Conservation (phyloP, 2,329 filamentous ascomycete genomes). For the Botrytis byssoidea region DNA sequence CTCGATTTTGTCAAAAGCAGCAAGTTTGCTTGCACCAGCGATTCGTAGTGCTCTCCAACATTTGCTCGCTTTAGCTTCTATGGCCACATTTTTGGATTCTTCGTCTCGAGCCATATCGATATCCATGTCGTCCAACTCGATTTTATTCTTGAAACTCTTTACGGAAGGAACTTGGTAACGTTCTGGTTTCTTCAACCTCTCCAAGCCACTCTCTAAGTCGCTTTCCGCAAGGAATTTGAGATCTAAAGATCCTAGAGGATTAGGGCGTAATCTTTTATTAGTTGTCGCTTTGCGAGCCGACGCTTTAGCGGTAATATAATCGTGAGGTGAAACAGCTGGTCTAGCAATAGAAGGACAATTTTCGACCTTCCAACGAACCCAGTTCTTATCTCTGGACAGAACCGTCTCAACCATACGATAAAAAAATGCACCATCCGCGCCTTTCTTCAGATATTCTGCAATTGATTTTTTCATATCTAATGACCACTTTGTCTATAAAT, state of each 20-base stretch:
- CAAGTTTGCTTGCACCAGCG: constrained; percentile 70
- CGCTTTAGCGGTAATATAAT: constrained; percentile 68
- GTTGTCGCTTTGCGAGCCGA: constrained; percentile 64
- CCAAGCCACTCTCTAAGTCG: constrained; percentile 59
- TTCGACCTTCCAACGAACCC: constrained; percentile 98
- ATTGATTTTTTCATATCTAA: constrained; percentile 74
- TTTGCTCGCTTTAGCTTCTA: constrained; percentile 80
- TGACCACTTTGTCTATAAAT: constrained; percentile 74
- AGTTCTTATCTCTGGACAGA: constrained; percentile 93
- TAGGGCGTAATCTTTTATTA: constrained; percentile 67
- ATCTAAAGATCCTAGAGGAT: constrained; percentile 70
- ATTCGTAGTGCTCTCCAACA: constrained; percentile 86
- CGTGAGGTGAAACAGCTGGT: constrained; percentile 64
- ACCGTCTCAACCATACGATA: constrained; percentile 97
- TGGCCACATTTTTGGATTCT: constrained; percentile 55
- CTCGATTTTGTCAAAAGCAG: constrained; percentile 83
- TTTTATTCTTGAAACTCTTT: constrained; percentile 67
- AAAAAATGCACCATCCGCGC: constrained; percentile 85
- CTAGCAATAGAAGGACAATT: constrained; percentile 84
- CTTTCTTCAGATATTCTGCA: constrained; percentile 77
- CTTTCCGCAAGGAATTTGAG: constrained; percentile 75
- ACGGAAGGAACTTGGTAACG: constrained; percentile 69
- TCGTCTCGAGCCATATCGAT: constrained; percentile 73
- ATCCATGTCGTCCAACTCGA: constrained; percentile 80
- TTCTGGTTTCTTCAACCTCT: constrained; percentile 63